Percentiles rank a stretch among this genome's conserved stretches.
These are phyloP conservation scores for Pseudocercospora fijiensis DNA, from an alignment of 2,329 filamentous ascomycete genomes.

Conservation along the genomic window DNA sequence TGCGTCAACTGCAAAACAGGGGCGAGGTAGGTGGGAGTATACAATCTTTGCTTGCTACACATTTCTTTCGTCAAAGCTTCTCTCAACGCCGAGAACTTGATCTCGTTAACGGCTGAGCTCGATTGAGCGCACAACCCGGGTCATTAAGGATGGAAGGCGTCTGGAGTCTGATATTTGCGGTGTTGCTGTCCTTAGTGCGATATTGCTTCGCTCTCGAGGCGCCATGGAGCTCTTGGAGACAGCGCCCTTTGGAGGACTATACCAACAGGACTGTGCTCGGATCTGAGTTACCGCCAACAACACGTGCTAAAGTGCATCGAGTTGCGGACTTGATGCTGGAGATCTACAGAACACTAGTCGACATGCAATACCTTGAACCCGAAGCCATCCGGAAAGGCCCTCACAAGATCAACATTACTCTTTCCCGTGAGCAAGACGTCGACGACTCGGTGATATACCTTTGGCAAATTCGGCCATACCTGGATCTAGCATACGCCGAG, in stretches of 20 bases:
- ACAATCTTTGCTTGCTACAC: too few relatives aligned
- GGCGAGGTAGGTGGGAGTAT: too few relatives aligned
- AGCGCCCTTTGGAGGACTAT: neutral
- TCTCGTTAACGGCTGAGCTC: too few relatives aligned
- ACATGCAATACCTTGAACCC: slow-evolving; percentile 10
- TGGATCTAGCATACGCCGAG: neutral
- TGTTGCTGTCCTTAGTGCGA: too few relatives aligned
- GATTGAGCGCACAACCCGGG: too few relatives aligned
- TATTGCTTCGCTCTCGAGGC: too few relatives aligned
- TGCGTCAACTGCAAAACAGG: too few relatives aligned
- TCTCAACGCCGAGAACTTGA: too few relatives aligned
- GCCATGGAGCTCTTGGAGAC: neutral
- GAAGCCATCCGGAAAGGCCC: neutral
- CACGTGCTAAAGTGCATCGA: neutral
- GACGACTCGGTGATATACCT: neutral
- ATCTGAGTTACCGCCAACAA: neutral
- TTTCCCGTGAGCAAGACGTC: slow-evolving; percentile 2
- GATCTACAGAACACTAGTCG: slow-evolving; percentile 1
- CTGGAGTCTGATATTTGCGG: too few relatives aligned
- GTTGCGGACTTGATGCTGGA: slow-evolving; percentile 6
- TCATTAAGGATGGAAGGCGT: too few relatives aligned
- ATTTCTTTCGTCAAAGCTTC: too few relatives aligned
- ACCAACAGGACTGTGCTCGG: neutral
- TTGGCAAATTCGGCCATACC: slow-evolving; percentile 8
- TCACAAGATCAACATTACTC: slow-evolving; percentile 1